Percentiles rank a stretch among this genome's conserved stretches.
phyloP scores from a whole-genome alignment of 164 flowering plant species.

The Echeveria elegans region DNA sequence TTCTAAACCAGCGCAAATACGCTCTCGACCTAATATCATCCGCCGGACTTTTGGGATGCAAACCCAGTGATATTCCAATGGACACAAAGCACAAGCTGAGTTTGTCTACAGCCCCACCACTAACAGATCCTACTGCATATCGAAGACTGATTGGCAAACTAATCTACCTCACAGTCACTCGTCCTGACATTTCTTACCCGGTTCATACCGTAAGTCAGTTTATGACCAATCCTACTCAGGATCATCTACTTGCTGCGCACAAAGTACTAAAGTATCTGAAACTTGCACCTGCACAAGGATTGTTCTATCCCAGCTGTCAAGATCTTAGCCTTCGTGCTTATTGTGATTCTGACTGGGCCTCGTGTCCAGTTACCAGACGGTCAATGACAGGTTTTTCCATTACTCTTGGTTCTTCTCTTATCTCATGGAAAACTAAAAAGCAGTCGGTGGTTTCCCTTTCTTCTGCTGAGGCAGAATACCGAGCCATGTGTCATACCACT shows the following conservation, averaged over 20 bases:
- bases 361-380: neutral
- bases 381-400: neutral
- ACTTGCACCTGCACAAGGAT: neutral
- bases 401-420: neutral
- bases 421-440: constrained; percentile 7
- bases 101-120: neutral
- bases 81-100: neutral
- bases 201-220: neutral
- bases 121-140: neutral
- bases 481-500: neutral
- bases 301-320: neutral
- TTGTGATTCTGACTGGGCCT: constrained; percentile 7
- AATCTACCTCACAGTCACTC: neutral
- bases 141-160: neutral
- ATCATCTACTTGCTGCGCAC: neutral
- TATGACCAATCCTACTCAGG: neutral
- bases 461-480: constrained; percentile 3
- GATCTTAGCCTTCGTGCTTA: neutral
- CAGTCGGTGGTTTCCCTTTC: neutral
- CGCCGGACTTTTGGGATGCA: neutral
- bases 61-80: neutral
- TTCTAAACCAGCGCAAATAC: neutral
- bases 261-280: neutral
- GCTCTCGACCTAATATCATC: neutral
- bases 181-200: neutral